phyloP scores from a whole-genome alignment of 1,284 basidiomycete genomes.

The Farysia itapuensis region DNA sequence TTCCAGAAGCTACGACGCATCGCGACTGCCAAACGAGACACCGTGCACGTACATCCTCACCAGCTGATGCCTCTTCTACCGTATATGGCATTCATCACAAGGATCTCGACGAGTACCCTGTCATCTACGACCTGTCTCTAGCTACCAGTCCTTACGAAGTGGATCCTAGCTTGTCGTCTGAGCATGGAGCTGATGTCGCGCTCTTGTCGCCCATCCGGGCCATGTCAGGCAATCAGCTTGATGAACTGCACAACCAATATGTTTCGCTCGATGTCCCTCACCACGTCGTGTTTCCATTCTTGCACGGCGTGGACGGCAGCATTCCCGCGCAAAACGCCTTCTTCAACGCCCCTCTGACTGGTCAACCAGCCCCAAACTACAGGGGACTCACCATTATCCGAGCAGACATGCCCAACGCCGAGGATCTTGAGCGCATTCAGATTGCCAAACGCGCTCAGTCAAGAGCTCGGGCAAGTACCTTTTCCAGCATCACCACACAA shows the following conservation, averaged over 20 bases:
- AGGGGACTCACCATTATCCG: slow-evolving; percentile 55
- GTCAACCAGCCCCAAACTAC: slow-evolving; percentile 47
- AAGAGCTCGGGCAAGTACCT: slow-evolving; percentile 24
- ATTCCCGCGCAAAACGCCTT: slow-evolving; percentile 49
- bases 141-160: slow-evolving; percentile 8
- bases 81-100: slow-evolving; percentile 36
- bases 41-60: slow-evolving; percentile 2
- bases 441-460: slow-evolving; percentile 4
- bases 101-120: slow-evolving; percentile 40
- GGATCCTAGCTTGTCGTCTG: neutral
- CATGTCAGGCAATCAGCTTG: slow-evolving; percentile 48
- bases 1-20: too few relatives aligned
- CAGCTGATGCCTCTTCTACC: slow-evolving; percentile 3
- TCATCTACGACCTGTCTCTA: slow-evolving; percentile 27
- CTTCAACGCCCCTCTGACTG: slow-evolving; percentile 41
- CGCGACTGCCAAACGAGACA: slow-evolving; percentile 12
- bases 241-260: slow-evolving; percentile 40
- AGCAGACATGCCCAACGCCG: slow-evolving; percentile 50
- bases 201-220: slow-evolving; percentile 44
- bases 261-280: slow-evolving; percentile 48
- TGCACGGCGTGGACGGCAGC: slow-evolving; percentile 55
- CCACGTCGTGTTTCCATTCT: slow-evolving; percentile 52
- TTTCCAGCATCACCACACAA: slow-evolving; percentile 37
- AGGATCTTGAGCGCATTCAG: slow-evolving; percentile 25
- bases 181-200: neutral